Base-by-base conservation (phyloP, 2,329 filamentous ascomycete genomes). In the Alternaria novae-zelandiae region DNA sequence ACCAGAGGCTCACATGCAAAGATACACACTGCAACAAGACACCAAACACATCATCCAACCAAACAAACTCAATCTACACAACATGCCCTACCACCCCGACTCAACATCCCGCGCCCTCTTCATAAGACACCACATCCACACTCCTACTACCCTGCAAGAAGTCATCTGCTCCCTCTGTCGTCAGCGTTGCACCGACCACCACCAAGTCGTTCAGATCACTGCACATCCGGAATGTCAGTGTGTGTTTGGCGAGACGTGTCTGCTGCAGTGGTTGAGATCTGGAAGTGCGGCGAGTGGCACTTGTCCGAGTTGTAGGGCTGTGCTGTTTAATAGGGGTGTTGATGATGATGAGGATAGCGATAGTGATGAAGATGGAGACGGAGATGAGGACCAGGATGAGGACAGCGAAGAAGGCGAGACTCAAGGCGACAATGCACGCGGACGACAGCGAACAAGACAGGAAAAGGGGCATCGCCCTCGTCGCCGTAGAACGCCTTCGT, bases 71-170 rank as follows among this genome's bases (percentile, higher is more conserved):
- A 25, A 0, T 0, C 8, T n/a, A 5, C 17, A 43, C 7, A 54
- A 13, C 41, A 59, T 59, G 57, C 28, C 26, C 1, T 59, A 54
- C 50, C 57, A 54, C 26, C 41, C 57, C 8, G 57, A 59, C 41
- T 59, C 50, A 13, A 43, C 43, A 26, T 47, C 25, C 26, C 41
- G 41, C 15, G 21, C 36, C 25, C 36, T 54, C 41, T 59, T 54
- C 41, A 59, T 36, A 2, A 17, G 25, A n/a, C 23, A 45, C 15
- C 36, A 59, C 41, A 26, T 54, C 7, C 47, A 47, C 15, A 46
- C 47, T 17, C 23, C 32, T 10, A 7, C 12, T 11, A 30, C 23
- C n/a, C 17, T 54, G 12, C 12, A 26, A n/a, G 23, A 54, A 28
- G 36, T 36, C 2, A 9, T 59, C 20, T 59, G 57, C 21, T 58